A percentile compares a stretch with the other conserved stretches of the same genome.
These are phyloP conservation scores for Anethum foeniculum DNA, from an alignment of 140 eudicot species.

Conservation along the genomic window DNA sequence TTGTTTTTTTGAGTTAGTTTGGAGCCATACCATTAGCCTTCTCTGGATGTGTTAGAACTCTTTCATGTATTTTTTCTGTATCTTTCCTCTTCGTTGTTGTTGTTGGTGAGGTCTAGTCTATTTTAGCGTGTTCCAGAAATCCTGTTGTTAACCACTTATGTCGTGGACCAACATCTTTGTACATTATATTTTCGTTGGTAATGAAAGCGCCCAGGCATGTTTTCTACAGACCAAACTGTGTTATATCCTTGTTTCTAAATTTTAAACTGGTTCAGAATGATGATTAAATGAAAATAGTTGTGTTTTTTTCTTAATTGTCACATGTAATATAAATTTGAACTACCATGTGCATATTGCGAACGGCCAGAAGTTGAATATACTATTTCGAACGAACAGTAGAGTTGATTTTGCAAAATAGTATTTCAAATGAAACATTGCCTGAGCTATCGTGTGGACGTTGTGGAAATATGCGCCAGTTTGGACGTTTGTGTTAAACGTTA, in stretches of 20 bases:
- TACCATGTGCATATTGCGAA: background rate
- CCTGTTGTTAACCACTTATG: slow-evolving; percentile 16
- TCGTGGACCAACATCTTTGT: slow-evolving; percentile 13
- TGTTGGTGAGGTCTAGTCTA: slow-evolving; percentile 16
- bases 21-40: slow-evolving; percentile 11
- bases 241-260: background rate
- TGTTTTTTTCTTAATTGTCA: background rate
- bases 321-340: no score
- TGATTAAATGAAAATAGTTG: background rate
- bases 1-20: slow-evolving; percentile 34
- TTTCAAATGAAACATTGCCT: no score
- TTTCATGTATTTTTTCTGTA: slow-evolving; percentile 23
- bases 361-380: no score
- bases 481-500: background rate
- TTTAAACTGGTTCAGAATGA: background rate
- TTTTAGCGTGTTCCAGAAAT: slow-evolving; percentile 24
- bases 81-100: slow-evolving; percentile 15
- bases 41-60: slow-evolving; percentile 25
- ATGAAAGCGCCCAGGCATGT: slow-evolving; percentile 7
- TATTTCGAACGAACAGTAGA: no score
- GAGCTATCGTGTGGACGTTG: no score
- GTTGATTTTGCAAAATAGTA: no score
- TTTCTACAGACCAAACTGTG: background rate
- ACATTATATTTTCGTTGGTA: slow-evolving; percentile 11
- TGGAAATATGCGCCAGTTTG: background rate